Percentiles rank a stretch among this genome's conserved stretches.
Evolutionary conservation across 73 alveolate genomes (phyloP).

Genomic region (Uronychia setigera): DNA sequence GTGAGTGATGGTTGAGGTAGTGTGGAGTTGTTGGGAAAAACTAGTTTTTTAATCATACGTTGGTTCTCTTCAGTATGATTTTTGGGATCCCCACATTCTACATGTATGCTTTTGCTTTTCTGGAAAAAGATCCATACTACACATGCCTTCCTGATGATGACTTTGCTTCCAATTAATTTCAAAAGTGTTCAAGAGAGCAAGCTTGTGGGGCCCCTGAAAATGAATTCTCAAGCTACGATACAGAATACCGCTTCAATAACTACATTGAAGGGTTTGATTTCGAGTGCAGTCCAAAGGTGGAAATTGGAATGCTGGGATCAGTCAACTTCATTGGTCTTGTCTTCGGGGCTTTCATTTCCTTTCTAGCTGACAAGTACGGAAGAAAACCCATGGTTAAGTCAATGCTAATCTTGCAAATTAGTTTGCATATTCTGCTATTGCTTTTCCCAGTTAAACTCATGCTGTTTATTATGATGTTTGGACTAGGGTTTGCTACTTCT

Average conservation of each 20-base stretch:
- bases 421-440: not conserved
- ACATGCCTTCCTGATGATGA: not conserved
- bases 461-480: not conserved
- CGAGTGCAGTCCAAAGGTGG: not conserved
- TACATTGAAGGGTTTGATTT: not conserved
- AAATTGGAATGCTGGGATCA: not conserved
- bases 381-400: not conserved
- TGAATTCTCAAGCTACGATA: not conserved
- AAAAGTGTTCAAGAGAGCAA: not conserved
- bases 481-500: not conserved
- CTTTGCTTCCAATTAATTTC: not conserved
- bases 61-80: not conserved
- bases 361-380: not conserved
- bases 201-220: not conserved
- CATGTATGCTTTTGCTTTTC: not conserved
- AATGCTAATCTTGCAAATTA: not conserved
- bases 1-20: no score
- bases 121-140: not conserved
- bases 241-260: not conserved
- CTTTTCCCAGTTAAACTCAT: not conserved
- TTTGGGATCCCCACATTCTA: not conserved
- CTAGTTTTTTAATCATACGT: not conserved
- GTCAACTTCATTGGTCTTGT: not conserved
- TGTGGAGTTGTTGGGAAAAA: no score
- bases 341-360: not conserved